Percentiles rank a stretch among this genome's conserved stretches.
Evolutionary conservation across 1,139 yeast species (phyloP).

Genomic region (Yamadazyma siamensis): DNA sequence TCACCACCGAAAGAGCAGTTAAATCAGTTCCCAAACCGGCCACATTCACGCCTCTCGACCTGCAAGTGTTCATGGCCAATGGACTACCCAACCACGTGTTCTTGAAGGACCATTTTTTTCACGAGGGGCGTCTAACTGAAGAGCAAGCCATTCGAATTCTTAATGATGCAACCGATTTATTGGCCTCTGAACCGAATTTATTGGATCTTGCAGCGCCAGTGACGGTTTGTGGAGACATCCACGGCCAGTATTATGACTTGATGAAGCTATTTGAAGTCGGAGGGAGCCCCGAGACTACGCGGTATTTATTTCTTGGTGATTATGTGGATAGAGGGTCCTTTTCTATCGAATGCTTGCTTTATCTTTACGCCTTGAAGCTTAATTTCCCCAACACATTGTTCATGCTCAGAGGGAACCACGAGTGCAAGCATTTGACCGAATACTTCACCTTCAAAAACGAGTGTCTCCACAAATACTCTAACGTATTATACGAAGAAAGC

Average conservation of each 20-base stretch:
- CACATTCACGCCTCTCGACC: conserved; percentile 59
- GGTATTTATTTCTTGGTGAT: conserved; percentile 88
- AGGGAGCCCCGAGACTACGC: conserved; percentile 76
- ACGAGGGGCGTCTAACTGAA: conserved; percentile 77
- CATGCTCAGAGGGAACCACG: conserved; percentile 93
- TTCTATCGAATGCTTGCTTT: conserved; percentile 82
- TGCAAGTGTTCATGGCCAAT: conserved; percentile 56
- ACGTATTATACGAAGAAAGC: conserved; percentile 67
- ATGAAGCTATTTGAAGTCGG: conserved; percentile 93
- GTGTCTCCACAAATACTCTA: conserved; percentile 80
- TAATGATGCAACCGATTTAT: conserved; percentile 61
- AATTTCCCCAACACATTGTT: conserved; percentile 75
- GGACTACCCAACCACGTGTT: conserved; percentile 76
- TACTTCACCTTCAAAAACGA: conserved; percentile 92
- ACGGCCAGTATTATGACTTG: conserved; percentile 91
- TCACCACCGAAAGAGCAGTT: conserved; percentile 70
- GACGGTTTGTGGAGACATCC: conserved; percentile 94
- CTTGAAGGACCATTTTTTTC: conserved; percentile 67
- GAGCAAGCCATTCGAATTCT: conserved; percentile 72
- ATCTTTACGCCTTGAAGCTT: conserved; percentile 76
- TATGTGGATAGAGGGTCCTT: conserved; percentile 95
- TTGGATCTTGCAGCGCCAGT: conserved; percentile 87
- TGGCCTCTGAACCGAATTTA: conserved; percentile 73
- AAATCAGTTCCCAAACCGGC: conserved; percentile 69
- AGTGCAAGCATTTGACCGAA: conserved; percentile 88